phyloP scores from a whole-genome alignment of 2,329 filamentous ascomycete genomes.

The Talaromyces sp. region DNA sequence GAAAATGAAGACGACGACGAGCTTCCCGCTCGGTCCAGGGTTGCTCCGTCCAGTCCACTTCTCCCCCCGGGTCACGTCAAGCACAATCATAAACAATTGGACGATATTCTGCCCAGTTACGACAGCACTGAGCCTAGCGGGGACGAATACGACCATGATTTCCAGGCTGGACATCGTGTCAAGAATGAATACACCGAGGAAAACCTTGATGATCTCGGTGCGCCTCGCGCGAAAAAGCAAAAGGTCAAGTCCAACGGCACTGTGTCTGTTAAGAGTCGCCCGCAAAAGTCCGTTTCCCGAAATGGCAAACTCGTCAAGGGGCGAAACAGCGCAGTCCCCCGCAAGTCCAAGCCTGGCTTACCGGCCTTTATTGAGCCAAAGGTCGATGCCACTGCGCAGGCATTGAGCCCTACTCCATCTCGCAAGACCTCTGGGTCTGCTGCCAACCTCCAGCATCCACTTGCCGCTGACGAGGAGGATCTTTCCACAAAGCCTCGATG shows the following conservation, averaged over 20 bases:
- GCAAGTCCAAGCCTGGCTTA: conserved; percentile 22
- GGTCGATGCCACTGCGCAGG: conserved; percentile 19
- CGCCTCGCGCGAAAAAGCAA: conserved; percentile 47
- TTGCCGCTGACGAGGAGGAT: conserved; percentile 73
- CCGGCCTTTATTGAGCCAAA: conserved; percentile 20
- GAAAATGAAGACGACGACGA: conserved; percentile 58
- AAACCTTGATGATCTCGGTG: conserved; percentile 29
- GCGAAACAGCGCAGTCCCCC: conserved; percentile 25
- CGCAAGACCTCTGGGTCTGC: conserved; percentile 54
- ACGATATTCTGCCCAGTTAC: conserved; percentile 52
- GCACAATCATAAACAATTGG: conserved; percentile 44
- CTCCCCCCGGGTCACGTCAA: conserved; percentile 42
- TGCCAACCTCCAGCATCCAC: conserved; percentile 57
- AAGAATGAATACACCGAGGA: conserved; percentile 50
- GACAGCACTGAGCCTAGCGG: conserved; percentile 58
- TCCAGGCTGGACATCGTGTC: conserved; percentile 54
- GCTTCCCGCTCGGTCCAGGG: conserved; percentile 41
- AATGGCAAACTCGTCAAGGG: conserved; percentile 31
- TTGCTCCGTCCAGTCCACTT: conserved; percentile 37
- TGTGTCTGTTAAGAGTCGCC: conserved; percentile 22
- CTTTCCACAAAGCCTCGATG: conserved; percentile 93
- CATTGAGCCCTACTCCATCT: conserved; percentile 42
- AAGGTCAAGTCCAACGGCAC: conserved; percentile 42
- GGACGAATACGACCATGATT: conserved; percentile 52
- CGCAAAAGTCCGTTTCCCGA: conserved; percentile 24